Evolutionary conservation across 306 rosid genomes (phyloP).

Genomic region (Hippophae tibetana): DNA sequence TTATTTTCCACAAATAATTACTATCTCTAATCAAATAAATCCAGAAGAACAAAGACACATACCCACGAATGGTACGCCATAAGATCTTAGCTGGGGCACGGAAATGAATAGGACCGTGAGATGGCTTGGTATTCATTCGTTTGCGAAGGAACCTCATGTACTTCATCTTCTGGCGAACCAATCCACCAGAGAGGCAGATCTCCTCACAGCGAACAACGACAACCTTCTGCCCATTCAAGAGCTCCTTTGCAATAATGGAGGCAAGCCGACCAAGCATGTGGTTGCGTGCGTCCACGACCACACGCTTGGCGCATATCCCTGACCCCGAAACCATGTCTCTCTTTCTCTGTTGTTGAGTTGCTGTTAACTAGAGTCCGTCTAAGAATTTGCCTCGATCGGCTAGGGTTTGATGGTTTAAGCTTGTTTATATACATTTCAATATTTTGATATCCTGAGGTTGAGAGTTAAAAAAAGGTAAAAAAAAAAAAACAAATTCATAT

Average conservation of each 20-base stretch:
- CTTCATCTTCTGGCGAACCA: constrained; percentile 74
- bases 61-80: constrained; percentile 86
- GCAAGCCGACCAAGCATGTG: constrained; percentile 70
- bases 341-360: constrained; percentile 3
- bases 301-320: constrained; percentile 61
- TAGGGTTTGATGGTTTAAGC: no score
- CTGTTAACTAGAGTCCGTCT: no score
- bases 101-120: constrained; percentile 73
- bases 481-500: no score
- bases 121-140: constrained; percentile 75
- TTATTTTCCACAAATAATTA: no score
- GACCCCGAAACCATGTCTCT: constrained; percentile 60
- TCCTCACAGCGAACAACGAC: constrained; percentile 61
- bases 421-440: no score
- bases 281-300: constrained; percentile 67
- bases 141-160: constrained; percentile 65
- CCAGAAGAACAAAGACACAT: background rate
- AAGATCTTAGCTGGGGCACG: constrained; percentile 68
- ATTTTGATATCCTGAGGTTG: no score
- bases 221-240: constrained; percentile 60
- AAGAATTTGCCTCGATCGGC: no score
- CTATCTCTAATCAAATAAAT: no score
- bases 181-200: constrained; percentile 61
- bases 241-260: constrained; percentile 63
- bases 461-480: no score